Base-by-base conservation (phyloP, 2,329 filamentous ascomycete genomes). In the Penicillium sp. region DNA sequence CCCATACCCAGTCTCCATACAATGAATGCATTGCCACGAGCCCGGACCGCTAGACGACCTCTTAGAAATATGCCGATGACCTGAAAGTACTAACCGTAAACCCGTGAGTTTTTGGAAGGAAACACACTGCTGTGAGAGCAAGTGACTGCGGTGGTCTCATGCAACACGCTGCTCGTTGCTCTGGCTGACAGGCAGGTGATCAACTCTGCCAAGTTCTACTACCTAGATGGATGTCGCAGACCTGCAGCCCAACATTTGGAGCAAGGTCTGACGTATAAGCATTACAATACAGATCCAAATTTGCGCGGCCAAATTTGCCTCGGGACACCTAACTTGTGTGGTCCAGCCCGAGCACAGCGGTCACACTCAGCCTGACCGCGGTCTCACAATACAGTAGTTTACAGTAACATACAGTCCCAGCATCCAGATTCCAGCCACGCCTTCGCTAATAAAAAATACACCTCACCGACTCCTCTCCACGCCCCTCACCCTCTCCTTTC, bases 401-500 rank as follows among this genome's bases (percentile, higher is more conserved):
- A 29, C 18, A 33, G 27, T 12, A 35, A 12, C 29, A 11, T 33
- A 26, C 18, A 34, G 26, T 33, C 9, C 27, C 40, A 42, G 13
- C 24, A 42, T 24, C 28, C 13, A 38, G 45, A 46, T 37, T 9
- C 43, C 47, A 50, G 48, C 53, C 47, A 49, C 51, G 54, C 55
- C 51, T 57, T 57, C 51, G 53, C 56, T 55, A 57, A 47, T 46
- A 40, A 46, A 56, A 55, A 56, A 56, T 56, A 53, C 54, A 41
- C 50, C 53, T 62, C 62, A 58, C 55, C 61, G 62, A 60, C 57
- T 58, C 56, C 54, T 46, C 39, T 39, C 46, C 24, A 36, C 42
- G 42, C 42, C 47, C 45, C 46, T 37, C 50, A 47, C 49, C 51
- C 48, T 49, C 45, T 39, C 50, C 50, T 46, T 46, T 56, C 47